Percentiles rank a stretch among this genome's conserved stretches.
These are phyloP conservation scores for Paxillus involutus DNA, from an alignment of 768 basidiomycete genomes.

Conservation along the genomic window DNA sequence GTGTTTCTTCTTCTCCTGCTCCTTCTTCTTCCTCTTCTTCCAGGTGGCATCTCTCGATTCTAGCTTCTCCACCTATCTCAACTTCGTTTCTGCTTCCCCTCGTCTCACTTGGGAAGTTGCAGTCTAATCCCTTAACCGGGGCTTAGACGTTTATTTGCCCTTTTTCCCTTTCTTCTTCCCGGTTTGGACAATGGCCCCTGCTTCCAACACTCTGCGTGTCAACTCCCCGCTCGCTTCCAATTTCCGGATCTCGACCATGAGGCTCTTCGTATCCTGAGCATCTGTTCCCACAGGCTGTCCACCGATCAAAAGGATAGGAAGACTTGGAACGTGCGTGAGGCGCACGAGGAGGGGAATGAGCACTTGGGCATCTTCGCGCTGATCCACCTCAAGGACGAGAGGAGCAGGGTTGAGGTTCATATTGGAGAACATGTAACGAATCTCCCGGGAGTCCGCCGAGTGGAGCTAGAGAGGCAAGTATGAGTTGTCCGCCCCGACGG, in stretches of 20 bases:
- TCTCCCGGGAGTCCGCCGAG: slow-evolving; percentile 64
- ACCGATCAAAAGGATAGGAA: slow-evolving; percentile 71
- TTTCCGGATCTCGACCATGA: slow-evolving; percentile 49
- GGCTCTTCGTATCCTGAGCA: slow-evolving; percentile 5
- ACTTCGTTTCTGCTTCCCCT: too few species aligned
- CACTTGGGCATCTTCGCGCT: slow-evolving; percentile 67
- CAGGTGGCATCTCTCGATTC: too few species aligned
- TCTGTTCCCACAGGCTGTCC: slow-evolving; percentile 53
- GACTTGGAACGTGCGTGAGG: slow-evolving; percentile 50
- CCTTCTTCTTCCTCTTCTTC: too few species aligned
- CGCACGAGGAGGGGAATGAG: slow-evolving; percentile 62
- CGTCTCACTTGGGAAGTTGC: too few species aligned
- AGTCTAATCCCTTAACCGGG: background rate
- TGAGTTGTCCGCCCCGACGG: slow-evolving; percentile 7
- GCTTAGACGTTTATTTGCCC: slow-evolving; percentile 1
- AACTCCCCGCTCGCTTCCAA: slow-evolving; percentile 54
- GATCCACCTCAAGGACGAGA: slow-evolving; percentile 69
- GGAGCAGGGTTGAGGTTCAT: slow-evolving; percentile 63
- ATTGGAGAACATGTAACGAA: slow-evolving; percentile 55
- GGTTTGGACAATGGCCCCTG: slow-evolving; percentile 58
- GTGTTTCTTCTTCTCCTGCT: too few species aligned
- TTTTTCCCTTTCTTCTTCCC: slow-evolving; percentile 54
- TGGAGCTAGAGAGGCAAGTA: slow-evolving; percentile 43
- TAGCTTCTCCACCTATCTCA: too few species aligned
- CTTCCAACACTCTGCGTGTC: slow-evolving; percentile 44